These are phyloP conservation scores for Ulota crispa DNA, from an alignment of 225 moss, liverwort and hornwort genomes.

Conservation along the genomic window DNA sequence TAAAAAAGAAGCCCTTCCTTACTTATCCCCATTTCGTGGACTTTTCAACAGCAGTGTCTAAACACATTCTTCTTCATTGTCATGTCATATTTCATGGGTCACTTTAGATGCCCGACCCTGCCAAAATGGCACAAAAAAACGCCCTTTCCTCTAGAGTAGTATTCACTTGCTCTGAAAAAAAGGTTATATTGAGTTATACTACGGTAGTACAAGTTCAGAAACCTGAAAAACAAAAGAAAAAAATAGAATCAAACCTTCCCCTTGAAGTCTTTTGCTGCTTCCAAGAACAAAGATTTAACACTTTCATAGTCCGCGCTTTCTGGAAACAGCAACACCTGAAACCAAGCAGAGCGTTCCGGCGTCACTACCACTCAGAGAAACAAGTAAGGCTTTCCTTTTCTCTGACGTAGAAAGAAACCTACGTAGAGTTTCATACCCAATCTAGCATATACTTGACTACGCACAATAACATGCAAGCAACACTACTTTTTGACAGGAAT, in stretches of 20 bases:
- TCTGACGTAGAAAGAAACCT: not conserved
- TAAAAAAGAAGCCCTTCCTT: not conserved
- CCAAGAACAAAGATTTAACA: slow-evolving; percentile 49
- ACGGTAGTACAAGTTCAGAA: not conserved
- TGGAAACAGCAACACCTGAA: slow-evolving; percentile 77
- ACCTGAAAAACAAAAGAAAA: not conserved
- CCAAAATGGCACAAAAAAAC: not conserved
- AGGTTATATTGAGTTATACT: not conserved
- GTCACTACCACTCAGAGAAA: not conserved
- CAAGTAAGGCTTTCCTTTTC: not conserved
- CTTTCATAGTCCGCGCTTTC: slow-evolving; percentile 53
- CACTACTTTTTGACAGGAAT: not conserved
- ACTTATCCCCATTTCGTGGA: not conserved
- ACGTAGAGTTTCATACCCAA: not conserved
- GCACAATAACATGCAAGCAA: slow-evolving; percentile 7
- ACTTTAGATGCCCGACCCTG: not conserved
- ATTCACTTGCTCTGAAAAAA: not conserved
- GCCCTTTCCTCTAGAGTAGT: not conserved
- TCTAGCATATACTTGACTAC: not conserved
- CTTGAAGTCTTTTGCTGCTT: slow-evolving; percentile 70
- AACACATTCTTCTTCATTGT: not conserved
- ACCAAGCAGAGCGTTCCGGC: slow-evolving; percentile 14
- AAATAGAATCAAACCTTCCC: slow-evolving; percentile 51
- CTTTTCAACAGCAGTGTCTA: not conserved
- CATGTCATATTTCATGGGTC: not conserved